Evolutionary conservation across 768 basidiomycete species (phyloP).

Genomic region (Dioszegia crocea): DNA sequence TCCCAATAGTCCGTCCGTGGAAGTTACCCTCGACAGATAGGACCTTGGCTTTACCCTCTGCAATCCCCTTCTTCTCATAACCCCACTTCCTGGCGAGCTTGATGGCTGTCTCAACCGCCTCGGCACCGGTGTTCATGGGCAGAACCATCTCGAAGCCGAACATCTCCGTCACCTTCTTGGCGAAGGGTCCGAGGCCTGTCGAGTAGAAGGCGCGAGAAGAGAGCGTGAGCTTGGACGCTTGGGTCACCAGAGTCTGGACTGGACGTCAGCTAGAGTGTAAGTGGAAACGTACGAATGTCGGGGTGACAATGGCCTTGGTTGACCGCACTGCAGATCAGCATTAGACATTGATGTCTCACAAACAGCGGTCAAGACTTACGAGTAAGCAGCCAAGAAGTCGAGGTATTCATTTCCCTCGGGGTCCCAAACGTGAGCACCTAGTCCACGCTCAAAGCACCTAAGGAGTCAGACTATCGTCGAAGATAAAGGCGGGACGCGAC

Average conservation of each 20-base stretch:
- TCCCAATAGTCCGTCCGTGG: constrained; percentile 86
- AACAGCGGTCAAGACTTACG: constrained; percentile 58
- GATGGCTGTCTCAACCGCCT: constrained; percentile 94
- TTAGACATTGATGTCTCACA: background rate
- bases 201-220: constrained; percentile 97
- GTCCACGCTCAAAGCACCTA: constrained; percentile 78
- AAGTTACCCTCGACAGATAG: constrained; percentile 86
- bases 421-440: constrained; percentile 78
- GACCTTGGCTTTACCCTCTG: constrained; percentile 76
- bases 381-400: constrained; percentile 97
- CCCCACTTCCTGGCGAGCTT: constrained; percentile 98
- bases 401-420: constrained; percentile 93
- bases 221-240: constrained; percentile 84
- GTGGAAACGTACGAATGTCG: constrained; percentile 26
- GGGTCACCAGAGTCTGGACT: constrained; percentile 70
- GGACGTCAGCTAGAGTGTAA: constrained; percentile 58
- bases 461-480: too few species aligned
- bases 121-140: constrained; percentile 98
- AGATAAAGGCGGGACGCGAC: too few species aligned
- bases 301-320: constrained; percentile 64
- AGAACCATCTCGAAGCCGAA: constrained; percentile 93
- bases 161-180: constrained; percentile 72
- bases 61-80: constrained; percentile 77
- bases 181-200: constrained; percentile 82
- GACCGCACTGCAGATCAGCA: constrained; percentile 60